Percentiles rank a stretch among this genome's conserved stretches.
Evolutionary conservation across 1,284 basidiomycete species (phyloP).

Genomic region (Puccinia horiana): DNA sequence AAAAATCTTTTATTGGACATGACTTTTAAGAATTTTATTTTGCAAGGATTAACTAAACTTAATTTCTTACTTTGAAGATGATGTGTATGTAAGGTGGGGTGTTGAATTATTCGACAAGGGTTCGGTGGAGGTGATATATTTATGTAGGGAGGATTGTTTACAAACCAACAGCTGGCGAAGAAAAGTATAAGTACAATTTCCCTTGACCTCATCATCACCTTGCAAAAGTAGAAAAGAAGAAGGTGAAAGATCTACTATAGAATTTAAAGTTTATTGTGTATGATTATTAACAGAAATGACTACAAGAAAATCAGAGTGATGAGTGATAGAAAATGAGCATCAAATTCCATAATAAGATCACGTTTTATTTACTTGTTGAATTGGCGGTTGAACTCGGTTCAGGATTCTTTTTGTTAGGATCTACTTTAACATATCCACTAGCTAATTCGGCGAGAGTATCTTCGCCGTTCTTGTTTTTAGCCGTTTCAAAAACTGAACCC

Average conservation of each 20-base stretch:
- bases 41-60: no score
- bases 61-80: no score
- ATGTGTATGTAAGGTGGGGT: no score
- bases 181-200: background rate
- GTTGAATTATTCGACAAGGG: no score
- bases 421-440: constrained; percentile 49
- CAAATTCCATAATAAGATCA: no score
- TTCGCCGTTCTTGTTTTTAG: constrained; percentile 47
- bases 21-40: no score
- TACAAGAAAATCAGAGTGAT: background rate
- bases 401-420: constrained; percentile 33
- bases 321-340: background rate
- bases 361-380: background rate
- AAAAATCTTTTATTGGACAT: no score
- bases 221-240: background rate
- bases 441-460: constrained; percentile 35
- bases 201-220: background rate
- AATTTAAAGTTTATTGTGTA: no score
- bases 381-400: background rate
- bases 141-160: no score
- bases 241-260: no score
- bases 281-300: no score
- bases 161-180: background rate
- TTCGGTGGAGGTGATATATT: no score
- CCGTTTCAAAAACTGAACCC: constrained; percentile 44